Conservation (phyloP, 768 basidiomycete species). For the Podaxis sp. region DNA sequence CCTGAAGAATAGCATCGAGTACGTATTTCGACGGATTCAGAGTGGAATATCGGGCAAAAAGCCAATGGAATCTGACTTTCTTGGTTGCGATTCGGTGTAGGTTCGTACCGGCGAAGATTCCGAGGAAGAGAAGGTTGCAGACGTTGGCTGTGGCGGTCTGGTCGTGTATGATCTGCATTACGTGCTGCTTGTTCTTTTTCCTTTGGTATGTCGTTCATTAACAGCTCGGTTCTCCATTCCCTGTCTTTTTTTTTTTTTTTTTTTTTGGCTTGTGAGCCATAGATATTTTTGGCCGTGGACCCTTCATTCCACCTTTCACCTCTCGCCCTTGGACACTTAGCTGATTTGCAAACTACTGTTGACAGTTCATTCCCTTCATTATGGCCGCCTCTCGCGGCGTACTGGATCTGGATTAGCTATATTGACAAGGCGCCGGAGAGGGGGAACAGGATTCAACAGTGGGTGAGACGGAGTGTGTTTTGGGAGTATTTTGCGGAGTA, state of each 20-base stretch:
- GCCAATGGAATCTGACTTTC: background rate
- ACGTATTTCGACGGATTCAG: slow-evolving; percentile 22
- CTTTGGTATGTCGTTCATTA: slow-evolving; percentile 59
- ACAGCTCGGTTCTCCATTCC: background rate
- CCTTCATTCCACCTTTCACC: background rate
- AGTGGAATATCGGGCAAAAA: background rate
- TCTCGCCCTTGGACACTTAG: background rate
- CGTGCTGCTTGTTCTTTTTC: slow-evolving; percentile 64
- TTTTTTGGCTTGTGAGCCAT: background rate
- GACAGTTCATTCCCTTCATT: slow-evolving; percentile 79
- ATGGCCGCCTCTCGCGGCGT: slow-evolving; percentile 81
- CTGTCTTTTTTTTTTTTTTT: background rate
- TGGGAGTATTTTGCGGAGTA: slow-evolving; percentile 94
- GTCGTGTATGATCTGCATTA: slow-evolving; percentile 77
- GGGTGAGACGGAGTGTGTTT: slow-evolving; percentile 65
- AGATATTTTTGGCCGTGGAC: too few species aligned
- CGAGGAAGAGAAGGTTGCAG: slow-evolving; percentile 81
- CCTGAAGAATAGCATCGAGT: slow-evolving; percentile 74
- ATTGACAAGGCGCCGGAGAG: slow-evolving; percentile 74
- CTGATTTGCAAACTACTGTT: background rate
- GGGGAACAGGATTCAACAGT: slow-evolving; percentile 66
- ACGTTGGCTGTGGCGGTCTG: slow-evolving; percentile 85
- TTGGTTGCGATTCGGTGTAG: slow-evolving; percentile 27
- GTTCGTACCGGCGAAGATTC: slow-evolving; percentile 85
- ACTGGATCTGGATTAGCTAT: slow-evolving; percentile 72